Evolutionary conservation across 2,329 filamentous ascomycete species (phyloP), one percentile per base, ranked within the genome.

Genomic region (Epichloe aotearoae): DNA sequence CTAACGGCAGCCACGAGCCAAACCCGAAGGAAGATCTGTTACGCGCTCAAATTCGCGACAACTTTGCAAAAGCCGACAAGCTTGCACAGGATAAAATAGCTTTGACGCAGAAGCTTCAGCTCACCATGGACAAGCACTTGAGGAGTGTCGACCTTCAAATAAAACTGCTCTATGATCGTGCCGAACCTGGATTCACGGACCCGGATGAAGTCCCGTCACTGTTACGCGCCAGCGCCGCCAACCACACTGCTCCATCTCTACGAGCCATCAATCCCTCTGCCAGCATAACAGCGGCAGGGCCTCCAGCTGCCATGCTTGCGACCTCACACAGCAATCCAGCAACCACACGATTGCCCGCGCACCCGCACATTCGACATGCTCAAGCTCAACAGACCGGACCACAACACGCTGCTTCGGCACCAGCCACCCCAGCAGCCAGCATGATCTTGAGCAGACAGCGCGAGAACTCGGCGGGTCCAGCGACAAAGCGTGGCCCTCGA

Each of bases 1-100:
- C 77, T 17, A 84, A 91, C 58, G 84, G 85, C 56, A 86, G 84
- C 60, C 80, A 87, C 59, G 75, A 82, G 48, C 73, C 75, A 34
- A 88, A 91, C 59, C 84, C 86, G 0, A 86, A 87, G 61, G 87
- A 94, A 68, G 81, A 85, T 12, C 66, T 73, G 14, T 76, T 86
- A 60, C 76, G 79, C 49, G 77, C 80, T 46, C 75, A 77, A 49
- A 84, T 91, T 57, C 69, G 74, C 50, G 80, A 86, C 54, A 82
- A 81, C 60, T 91, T 77, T 60, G 75, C 77, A 54, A 78, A 76
- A 57, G 84, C 84, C 49, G 81, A 89, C 55, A 73, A 80, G 53
- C 69, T 93, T 36, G 81, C 88, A 52, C 77, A 81, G 50, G 86
- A 93, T 62, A 93, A 93, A 71, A 73, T 87, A 49, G 75, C 74